A percentile compares a stretch with the other conserved stretches of the same genome.
phyloP scores from a whole-genome alignment of 176 grass and related monocot genomes.

The Saccharum spontaneum region DNA sequence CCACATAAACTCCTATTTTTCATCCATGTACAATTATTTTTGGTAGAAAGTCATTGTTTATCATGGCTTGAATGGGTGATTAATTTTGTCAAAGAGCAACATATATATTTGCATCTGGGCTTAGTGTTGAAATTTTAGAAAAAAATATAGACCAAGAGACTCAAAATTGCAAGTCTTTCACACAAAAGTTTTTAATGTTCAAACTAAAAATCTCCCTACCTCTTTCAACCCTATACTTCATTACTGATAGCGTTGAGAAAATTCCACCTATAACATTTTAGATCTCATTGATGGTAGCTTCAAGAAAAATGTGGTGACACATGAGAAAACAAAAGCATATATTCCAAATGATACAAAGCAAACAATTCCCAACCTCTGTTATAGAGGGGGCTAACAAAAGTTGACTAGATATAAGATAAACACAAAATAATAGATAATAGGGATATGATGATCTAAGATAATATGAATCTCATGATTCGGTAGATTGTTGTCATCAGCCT shows the following conservation, averaged over 20 bases:
- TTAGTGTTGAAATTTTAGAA: not conserved
- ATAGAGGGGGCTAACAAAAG: conserved; percentile 1
- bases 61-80: not conserved
- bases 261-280: not conserved
- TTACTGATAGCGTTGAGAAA: not conserved
- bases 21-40: too few relatives aligned
- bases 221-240: not conserved
- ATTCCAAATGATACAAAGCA: not conserved
- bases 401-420: not conserved
- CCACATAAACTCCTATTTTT: too few relatives aligned
- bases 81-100: too few relatives aligned
- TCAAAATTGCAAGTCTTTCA: too few relatives aligned
- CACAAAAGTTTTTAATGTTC: not conserved
- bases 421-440: not conserved
- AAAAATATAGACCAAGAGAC: too few relatives aligned
- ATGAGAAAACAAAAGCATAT: not conserved
- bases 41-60: too few relatives aligned
- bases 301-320: not conserved
- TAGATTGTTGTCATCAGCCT: not conserved
- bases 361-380: not conserved
- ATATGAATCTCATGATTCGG: not conserved
- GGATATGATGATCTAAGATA: not conserved
- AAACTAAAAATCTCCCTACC: not conserved
- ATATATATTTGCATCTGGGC: not conserved
- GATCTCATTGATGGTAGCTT: not conserved